phyloP scores from a whole-genome alignment of 176 grass and related monocot genomes.

The Microstegium vimineum region DNA sequence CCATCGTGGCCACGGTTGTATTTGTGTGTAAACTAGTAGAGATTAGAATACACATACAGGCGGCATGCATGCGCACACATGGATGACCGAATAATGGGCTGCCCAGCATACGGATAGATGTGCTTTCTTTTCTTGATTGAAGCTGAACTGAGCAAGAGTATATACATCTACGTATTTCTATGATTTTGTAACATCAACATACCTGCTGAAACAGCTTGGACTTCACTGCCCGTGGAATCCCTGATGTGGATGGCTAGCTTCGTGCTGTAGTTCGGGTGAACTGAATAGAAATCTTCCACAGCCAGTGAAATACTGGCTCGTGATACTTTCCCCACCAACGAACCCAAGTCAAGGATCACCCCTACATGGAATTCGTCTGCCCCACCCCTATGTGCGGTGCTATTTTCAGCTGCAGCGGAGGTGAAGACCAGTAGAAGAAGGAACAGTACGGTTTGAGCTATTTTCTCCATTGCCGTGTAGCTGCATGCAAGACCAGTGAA shows the following conservation, averaged over 20 bases:
- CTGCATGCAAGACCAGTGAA: background rate
- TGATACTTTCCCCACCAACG: conserved; percentile 37
- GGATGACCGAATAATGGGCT: no score
- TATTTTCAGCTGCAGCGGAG: background rate
- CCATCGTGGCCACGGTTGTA: no score
- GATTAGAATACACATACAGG: no score
- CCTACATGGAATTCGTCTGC: conserved; percentile 43
- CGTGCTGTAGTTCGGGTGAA: conserved; percentile 30
- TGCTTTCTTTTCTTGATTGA: background rate
- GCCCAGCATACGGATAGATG: no score
- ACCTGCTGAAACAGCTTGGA: conserved; percentile 46
- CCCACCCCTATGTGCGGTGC: background rate
- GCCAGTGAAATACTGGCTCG: conserved; percentile 49
- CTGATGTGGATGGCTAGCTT: conserved; percentile 39
- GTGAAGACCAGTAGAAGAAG: background rate
- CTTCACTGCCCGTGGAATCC: conserved; percentile 25
- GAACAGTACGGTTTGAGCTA: background rate
- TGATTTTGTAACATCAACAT: background rate
- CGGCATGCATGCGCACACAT: no score
- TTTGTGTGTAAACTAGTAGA: no score
- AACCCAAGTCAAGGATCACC: conserved; percentile 43
- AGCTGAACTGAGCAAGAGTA: background rate
- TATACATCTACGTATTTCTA: background rate
- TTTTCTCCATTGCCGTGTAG: background rate
- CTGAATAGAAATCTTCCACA: conserved; percentile 50